These are phyloP conservation scores for Parafenestella ontariensis DNA, from an alignment of 2,329 filamentous ascomycete species.

Conservation along the genomic window DNA sequence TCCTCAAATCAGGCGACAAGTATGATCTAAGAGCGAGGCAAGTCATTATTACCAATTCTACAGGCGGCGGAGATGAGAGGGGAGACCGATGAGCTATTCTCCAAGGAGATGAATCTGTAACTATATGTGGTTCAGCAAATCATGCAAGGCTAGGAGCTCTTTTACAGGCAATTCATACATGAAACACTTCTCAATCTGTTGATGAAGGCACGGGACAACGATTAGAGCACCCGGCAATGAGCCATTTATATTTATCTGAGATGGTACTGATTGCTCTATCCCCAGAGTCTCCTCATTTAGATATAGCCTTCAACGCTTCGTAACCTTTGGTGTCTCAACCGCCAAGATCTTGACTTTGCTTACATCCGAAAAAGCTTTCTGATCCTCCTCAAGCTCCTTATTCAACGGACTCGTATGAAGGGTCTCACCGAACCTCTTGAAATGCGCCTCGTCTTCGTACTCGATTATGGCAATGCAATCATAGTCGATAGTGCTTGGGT, in stretches of 20 bases:
- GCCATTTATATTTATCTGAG: not conserved
- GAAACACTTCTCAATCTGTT: too few relatives aligned
- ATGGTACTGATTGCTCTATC: not conserved
- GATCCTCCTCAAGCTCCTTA: conserved; percentile 14
- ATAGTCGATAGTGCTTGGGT: conserved; percentile 13
- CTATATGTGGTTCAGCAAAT: too few relatives aligned
- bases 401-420: conserved; percentile 11
- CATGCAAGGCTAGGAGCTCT: too few relatives aligned
- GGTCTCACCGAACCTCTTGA: conserved; percentile 19
- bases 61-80: not conserved
- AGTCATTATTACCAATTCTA: conserved; percentile 10
- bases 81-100: not conserved
- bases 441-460: conserved; percentile 24
- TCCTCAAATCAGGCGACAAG: conserved; percentile 26
- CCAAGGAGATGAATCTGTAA: not conserved
- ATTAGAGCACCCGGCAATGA: too few relatives aligned
- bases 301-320: conserved; percentile 3
- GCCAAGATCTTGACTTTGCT: conserved; percentile 18
- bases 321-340: conserved; percentile 20
- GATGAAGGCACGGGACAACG: too few relatives aligned
- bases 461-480: conserved; percentile 30
- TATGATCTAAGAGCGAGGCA: conserved; percentile 27
- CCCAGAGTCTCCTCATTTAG: not conserved
- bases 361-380: conserved; percentile 19
- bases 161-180: too few relatives aligned